Percentiles rank a stretch among this genome's conserved stretches.
Conservation (phyloP, 2,329 filamentous ascomycete genomes). For the Epichloe bromicola region DNA sequence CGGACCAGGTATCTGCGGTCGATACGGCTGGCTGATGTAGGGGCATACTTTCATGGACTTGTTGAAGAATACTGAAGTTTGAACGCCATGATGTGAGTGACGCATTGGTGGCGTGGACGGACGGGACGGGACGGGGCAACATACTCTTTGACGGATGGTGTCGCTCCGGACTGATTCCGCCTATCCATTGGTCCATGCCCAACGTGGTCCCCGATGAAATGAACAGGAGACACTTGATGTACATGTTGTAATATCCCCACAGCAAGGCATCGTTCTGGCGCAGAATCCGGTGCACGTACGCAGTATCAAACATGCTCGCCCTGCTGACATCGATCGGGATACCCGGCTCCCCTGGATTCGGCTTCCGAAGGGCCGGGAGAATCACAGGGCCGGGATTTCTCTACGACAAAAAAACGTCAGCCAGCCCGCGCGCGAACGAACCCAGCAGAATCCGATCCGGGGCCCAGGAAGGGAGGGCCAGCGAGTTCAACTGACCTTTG, state of each 20-base stretch:
- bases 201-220: conserved; percentile 21
- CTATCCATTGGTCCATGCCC: conserved; percentile 30
- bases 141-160: conserved; percentile 16
- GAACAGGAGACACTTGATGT: conserved; percentile 22
- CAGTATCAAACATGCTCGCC: conserved; percentile 32
- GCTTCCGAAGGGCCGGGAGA: conserved; percentile 9
- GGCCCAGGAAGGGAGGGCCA: too few species aligned
- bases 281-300: conserved; percentile 29
- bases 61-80: conserved; percentile 24
- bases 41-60: conserved; percentile 24
- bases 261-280: conserved; percentile 20
- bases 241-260: conserved; percentile 29
- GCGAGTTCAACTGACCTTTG: conserved; percentile 17
- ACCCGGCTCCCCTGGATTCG: conserved; percentile 13
- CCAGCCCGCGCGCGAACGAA: neutral
- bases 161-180: conserved; percentile 21
- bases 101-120: too few species aligned
- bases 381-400: conserved; percentile 10
- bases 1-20: conserved; percentile 12
- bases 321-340: conserved; percentile 29
- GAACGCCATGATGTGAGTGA: neutral
- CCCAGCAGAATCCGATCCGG: too few species aligned
- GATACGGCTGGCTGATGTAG: conserved; percentile 22
- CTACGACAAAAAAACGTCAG: neutral
- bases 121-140: neutral